Percentiles rank a stretch among this genome's conserved stretches.
Conservation (phyloP, 257 asterid species). For the Scutellaria galericulata region DNA sequence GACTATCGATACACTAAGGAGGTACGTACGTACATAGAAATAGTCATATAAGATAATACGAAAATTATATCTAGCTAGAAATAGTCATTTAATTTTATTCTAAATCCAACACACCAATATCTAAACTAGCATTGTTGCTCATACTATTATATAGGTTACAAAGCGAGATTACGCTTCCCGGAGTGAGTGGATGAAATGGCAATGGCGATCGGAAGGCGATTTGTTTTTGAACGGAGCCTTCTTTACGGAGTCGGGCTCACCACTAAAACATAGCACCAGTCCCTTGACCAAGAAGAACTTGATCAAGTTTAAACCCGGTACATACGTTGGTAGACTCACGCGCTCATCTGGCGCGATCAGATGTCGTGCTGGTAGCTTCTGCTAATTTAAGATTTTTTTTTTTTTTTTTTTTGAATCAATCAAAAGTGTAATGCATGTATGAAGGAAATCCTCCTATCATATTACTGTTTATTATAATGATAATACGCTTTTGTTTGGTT, state of each 20-base stretch:
- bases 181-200: slow-evolving; percentile 61
- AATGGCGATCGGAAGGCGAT: slow-evolving; percentile 68
- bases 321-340: slow-evolving; percentile 56
- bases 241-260: slow-evolving; percentile 56
- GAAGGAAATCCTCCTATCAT: neutral
- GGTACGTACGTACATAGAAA: slow-evolving; percentile 35
- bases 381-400: slow-evolving; percentile 27
- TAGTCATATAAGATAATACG: no score
- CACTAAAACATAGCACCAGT: slow-evolving; percentile 33
- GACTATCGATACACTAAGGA: slow-evolving; percentile 57
- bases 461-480: slow-evolving; percentile 2
- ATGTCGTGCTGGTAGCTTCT: slow-evolving; percentile 42
- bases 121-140: no score
- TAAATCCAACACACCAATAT: no score
- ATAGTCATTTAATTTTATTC: no score
- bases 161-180: slow-evolving; percentile 54
- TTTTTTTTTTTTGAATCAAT: neutral
- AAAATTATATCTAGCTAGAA: no score
- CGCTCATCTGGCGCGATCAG: slow-evolving; percentile 54
- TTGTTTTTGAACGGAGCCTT: slow-evolving; percentile 53
- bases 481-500: neutral
- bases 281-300: slow-evolving; percentile 33
- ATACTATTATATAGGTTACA: slow-evolving; percentile 42
- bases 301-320: slow-evolving; percentile 56
- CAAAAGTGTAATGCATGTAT: neutral